phyloP scores from a whole-genome alignment of 1,284 basidiomycete species.

The Tilletiopsis washingtonensis region DNA sequence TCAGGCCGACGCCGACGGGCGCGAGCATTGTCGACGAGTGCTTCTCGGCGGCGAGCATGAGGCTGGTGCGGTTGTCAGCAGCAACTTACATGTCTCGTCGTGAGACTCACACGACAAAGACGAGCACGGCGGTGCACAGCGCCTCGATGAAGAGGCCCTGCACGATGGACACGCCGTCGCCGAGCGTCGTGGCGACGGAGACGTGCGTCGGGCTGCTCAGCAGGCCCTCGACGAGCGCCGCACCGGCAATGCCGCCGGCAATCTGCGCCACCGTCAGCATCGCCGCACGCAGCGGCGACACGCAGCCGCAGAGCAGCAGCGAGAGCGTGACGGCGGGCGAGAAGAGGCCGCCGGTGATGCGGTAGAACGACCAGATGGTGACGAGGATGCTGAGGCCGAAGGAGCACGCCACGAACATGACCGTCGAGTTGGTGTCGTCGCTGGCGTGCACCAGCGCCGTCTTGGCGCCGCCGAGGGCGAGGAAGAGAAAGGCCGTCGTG shows the following conservation, averaged over 20 bases:
- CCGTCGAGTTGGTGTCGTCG: conserved; percentile 11
- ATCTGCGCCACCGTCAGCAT: conserved; percentile 49
- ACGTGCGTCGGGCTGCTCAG: conserved; percentile 45
- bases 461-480: conserved; percentile 3
- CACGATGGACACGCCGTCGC: conserved; percentile 26
- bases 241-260: conserved; percentile 50
- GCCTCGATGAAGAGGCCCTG: conserved; percentile 48
- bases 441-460: neutral
- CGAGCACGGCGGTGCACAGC: conserved; percentile 51
- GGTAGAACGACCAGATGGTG: conserved; percentile 60
- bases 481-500: neutral
- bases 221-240: conserved; percentile 48
- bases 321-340: conserved; percentile 52
- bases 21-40: conserved; percentile 47
- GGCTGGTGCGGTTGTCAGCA: too few relatives aligned
- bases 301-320: conserved; percentile 49
- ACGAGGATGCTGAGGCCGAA: conserved; percentile 25
- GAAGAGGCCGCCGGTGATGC: conserved; percentile 53
- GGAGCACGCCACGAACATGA: conserved; percentile 23
- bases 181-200: conserved; percentile 48
- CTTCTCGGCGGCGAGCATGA: conserved; percentile 52
- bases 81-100: too few relatives aligned
- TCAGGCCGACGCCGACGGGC: conserved; percentile 28
- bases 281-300: conserved; percentile 48
- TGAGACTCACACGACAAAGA: conserved; percentile 46